phyloP scores from a whole-genome alignment of 257 asterid genomes.

The Solanum okadae region DNA sequence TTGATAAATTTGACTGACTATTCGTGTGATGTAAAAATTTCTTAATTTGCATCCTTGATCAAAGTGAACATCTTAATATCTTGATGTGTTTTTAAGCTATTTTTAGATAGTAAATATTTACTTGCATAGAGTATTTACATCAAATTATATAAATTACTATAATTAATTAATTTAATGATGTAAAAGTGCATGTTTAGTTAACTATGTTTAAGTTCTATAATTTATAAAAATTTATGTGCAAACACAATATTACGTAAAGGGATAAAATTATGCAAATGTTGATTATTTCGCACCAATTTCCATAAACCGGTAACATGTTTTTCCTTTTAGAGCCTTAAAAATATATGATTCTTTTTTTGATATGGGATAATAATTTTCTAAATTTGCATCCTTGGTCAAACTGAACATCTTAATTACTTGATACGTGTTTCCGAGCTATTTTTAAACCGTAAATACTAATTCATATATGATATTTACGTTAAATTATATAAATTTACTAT shows the following conservation, averaged over 20 bases:
- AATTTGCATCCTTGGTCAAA: not conserved
- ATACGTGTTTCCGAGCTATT: not conserved
- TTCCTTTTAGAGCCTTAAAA: not conserved
- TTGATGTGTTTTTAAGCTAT: not conserved
- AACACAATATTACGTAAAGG: not conserved
- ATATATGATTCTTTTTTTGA: not conserved
- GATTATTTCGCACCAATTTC: not conserved
- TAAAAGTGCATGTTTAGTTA: not conserved
- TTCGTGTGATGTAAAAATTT: not conserved
- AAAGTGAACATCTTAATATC: not conserved
- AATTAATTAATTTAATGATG: not conserved
- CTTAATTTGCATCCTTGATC: not conserved
- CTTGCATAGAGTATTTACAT: accelerated
- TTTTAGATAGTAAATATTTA: not conserved
- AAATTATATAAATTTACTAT: not conserved
- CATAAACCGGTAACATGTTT: not conserved
- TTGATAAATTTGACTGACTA: not conserved
- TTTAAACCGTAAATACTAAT: not conserved
- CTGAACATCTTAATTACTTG: not conserved
- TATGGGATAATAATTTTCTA: not conserved
- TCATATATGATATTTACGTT: accelerated
- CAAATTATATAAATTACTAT: not conserved
- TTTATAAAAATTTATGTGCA: too few species aligned
- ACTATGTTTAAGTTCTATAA: too few species aligned
- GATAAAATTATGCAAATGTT: not conserved